phyloP scores from a whole-genome alignment of 2,329 filamentous ascomycete species.

The Neopestalotiopsis rosae region DNA sequence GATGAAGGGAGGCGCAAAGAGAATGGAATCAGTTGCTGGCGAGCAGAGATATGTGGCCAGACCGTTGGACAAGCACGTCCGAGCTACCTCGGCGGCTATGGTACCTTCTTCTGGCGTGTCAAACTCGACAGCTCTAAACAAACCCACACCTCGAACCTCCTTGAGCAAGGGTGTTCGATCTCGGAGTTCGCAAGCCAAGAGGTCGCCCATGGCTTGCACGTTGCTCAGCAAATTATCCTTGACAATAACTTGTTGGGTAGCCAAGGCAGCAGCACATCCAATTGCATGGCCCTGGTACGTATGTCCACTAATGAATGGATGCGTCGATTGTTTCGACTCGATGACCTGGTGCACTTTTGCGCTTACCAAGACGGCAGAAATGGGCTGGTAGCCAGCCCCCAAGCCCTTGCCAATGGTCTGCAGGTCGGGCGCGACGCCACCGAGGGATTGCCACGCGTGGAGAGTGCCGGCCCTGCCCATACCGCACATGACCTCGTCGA shows the following conservation, averaged over 20 bases:
- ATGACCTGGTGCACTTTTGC: constrained; percentile 54
- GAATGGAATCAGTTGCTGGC: background rate
- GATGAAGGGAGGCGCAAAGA: background rate
- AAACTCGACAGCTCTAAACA: constrained; percentile 51
- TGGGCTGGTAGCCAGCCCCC: constrained; percentile 63
- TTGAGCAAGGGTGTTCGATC: constrained; percentile 27
- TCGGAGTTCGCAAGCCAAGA: constrained; percentile 28
- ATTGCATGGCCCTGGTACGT: constrained; percentile 54
- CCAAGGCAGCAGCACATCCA: constrained; percentile 44
- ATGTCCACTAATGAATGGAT: constrained; percentile 61
- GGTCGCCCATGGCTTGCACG: constrained; percentile 37
- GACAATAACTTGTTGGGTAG: constrained; percentile 44
- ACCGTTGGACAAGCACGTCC: background rate
- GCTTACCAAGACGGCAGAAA: constrained; percentile 63
- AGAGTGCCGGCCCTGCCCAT: constrained; percentile 56
- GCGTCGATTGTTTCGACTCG: constrained; percentile 41
- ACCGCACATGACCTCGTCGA: constrained; percentile 70
- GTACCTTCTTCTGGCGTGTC: constrained; percentile 19
- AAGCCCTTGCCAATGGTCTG: constrained; percentile 68
- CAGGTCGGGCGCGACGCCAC: constrained; percentile 61
- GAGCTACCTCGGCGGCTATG: background rate
- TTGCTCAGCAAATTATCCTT: constrained; percentile 42
- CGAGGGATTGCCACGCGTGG: constrained; percentile 57
- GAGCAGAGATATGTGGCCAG: background rate
- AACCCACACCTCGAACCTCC: constrained; percentile 47